phyloP scores from a whole-genome alignment of 768 basidiomycete species.

The Tylopilus plumbeoviolaceoides region DNA sequence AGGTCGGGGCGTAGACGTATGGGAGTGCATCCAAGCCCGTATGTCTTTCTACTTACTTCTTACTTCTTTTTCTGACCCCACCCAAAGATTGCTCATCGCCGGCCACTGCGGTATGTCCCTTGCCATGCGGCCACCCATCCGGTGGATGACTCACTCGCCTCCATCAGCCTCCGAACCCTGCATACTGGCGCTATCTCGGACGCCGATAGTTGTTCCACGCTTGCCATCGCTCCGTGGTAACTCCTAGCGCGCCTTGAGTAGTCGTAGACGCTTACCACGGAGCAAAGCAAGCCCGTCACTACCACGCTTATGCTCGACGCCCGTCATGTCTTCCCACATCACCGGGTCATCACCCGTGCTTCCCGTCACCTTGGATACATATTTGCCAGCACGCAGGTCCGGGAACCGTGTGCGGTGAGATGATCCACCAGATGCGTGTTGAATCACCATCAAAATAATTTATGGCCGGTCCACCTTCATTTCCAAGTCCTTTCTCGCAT shows the following conservation, averaged over 20 bases:
- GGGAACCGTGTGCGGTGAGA: conserved; percentile 4
- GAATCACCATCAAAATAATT: conserved; percentile 8
- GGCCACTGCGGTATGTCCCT: conserved; percentile 37
- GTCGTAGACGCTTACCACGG: conserved; percentile 1
- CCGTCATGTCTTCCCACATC: conserved; percentile 3
- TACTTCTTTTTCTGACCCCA: conserved; percentile 3
- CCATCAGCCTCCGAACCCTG: conserved; percentile 38
- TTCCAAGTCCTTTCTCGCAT: conserved; percentile 6
- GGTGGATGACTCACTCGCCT: not conserved
- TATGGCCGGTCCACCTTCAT: conserved; percentile 20
- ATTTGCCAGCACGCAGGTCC: conserved; percentile 2
- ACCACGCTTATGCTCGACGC: conserved; percentile 5
- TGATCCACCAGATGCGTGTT: conserved; percentile 4
- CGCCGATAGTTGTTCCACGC: conserved; percentile 30
- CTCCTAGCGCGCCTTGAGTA: conserved; percentile 1
- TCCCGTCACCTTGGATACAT: conserved; percentile 6
- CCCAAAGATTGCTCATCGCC: conserved; percentile 55
- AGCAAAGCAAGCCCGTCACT: not conserved
- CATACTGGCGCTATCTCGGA: conserved; percentile 48
- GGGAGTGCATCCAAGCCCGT: conserved; percentile 73
- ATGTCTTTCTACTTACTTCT: conserved; percentile 13
- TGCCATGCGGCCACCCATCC: not conserved
- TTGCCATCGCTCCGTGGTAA: conserved; percentile 4
- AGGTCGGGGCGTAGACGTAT: conserved; percentile 65
- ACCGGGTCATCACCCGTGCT: conserved; percentile 1